Conservation (phyloP, 805 yeast genomes). For the Geotrichum ghanense region DNA sequence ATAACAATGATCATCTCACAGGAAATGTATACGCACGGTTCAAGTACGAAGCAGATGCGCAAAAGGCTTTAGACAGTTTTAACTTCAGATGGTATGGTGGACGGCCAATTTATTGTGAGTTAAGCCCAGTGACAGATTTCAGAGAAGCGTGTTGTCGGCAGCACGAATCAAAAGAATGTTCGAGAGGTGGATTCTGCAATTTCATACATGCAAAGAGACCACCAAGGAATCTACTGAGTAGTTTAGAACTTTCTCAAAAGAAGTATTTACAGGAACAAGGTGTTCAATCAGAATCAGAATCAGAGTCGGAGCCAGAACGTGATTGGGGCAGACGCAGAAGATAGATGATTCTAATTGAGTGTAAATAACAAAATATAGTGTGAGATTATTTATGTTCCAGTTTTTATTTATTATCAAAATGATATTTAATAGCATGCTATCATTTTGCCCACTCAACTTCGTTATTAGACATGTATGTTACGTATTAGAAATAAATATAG, state of each 20-base stretch:
- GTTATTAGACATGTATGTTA: too few relatives aligned
- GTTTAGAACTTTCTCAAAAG: constrained; percentile 33
- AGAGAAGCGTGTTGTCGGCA: constrained; percentile 67
- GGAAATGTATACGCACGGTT: constrained; percentile 79
- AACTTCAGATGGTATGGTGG: constrained; percentile 76
- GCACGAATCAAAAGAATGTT: constrained; percentile 51
- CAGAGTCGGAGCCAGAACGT: constrained; percentile 1
- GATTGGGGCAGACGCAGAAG: not conserved
- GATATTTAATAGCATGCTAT: too few relatives aligned
- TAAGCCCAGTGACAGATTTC: constrained; percentile 62
- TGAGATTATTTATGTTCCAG: too few relatives aligned
- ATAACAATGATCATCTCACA: constrained; percentile 66
- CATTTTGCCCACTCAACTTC: too few relatives aligned
- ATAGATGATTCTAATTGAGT: too few relatives aligned
- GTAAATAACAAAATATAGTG: too few relatives aligned
- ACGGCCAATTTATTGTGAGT: constrained; percentile 68
- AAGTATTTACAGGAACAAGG: constrained; percentile 9
- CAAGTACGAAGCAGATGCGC: constrained; percentile 43
- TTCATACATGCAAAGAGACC: constrained; percentile 72
- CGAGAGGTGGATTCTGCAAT: constrained; percentile 77
- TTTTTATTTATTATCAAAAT: too few relatives aligned
- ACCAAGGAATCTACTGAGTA: constrained; percentile 29
- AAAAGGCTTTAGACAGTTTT: constrained; percentile 44
- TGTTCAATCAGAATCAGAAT: not conserved
- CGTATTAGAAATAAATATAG: too few relatives aligned